phyloP scores from a whole-genome alignment of 2,329 filamentous ascomycete species.

The Colletotrichum sp. region DNA sequence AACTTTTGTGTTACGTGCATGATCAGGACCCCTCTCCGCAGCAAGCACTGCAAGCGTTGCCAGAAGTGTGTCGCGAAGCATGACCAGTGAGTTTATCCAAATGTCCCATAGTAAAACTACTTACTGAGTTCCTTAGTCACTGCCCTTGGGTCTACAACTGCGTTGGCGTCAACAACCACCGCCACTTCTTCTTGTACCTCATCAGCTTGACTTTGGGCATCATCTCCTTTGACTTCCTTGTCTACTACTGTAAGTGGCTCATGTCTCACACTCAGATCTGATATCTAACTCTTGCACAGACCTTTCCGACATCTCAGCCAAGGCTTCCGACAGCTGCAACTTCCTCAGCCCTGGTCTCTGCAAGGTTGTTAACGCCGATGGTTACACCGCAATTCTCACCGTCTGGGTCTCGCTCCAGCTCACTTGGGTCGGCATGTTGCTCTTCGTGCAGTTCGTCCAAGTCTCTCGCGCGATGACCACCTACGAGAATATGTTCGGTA shows the following conservation, averaged over 20 bases:
- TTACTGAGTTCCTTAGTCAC: conserved; percentile 63
- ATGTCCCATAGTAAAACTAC: background rate
- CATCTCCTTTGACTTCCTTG: conserved; percentile 71
- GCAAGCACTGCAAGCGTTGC: conserved; percentile 94
- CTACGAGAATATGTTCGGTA: conserved; percentile 92
- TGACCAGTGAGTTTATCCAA: conserved; percentile 76
- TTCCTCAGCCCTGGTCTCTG: conserved; percentile 80
- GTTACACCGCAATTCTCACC: conserved; percentile 81
- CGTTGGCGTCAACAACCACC: conserved; percentile 92
- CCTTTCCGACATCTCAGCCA: conserved; percentile 62
- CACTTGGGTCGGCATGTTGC: conserved; percentile 96
- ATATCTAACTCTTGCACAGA: conserved; percentile 52
- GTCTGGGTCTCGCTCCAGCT: conserved; percentile 86
- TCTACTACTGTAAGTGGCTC: conserved; percentile 69
- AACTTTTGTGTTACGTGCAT: conserved; percentile 96
- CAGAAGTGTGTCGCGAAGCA: conserved; percentile 93
- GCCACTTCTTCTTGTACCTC: conserved; percentile 93
- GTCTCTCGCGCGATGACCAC: conserved; percentile 93
- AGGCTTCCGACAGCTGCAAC: conserved; percentile 67
- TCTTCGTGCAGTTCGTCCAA: conserved; percentile 92
- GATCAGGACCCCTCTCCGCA: conserved; percentile 89
- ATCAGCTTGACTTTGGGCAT: conserved; percentile 79
- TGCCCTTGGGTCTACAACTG: conserved; percentile 99
- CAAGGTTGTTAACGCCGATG: conserved; percentile 77
- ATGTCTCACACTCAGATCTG: background rate